Evolutionary conservation across 352 stramenopile species (phyloP).

Genomic region (Pythium sp.): DNA sequence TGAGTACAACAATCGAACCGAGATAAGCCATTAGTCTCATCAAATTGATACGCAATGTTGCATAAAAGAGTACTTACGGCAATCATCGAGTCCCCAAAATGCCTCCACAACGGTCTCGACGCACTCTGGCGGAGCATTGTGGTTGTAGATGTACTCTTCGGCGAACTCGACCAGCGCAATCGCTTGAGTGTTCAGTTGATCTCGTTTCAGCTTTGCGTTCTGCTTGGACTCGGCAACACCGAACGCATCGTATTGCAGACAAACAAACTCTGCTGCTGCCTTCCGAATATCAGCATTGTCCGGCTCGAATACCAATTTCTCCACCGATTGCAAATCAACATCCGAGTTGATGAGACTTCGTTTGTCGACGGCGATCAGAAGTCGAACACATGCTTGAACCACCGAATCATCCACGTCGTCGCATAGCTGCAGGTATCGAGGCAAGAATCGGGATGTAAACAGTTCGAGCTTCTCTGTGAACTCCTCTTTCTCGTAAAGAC

Average conservation of each 20-base stretch:
- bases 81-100: slow-evolving; percentile 85
- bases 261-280: slow-evolving; percentile 82
- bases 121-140: slow-evolving; percentile 48
- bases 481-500: slow-evolving; percentile 79
- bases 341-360: slow-evolving; percentile 76
- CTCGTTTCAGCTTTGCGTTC: slow-evolving; percentile 65
- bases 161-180: slow-evolving; percentile 89
- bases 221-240: slow-evolving; percentile 67
- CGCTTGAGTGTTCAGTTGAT: slow-evolving; percentile 83
- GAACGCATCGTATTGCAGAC: slow-evolving; percentile 87
- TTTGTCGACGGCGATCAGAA: slow-evolving; percentile 83
- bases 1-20: slow-evolving; percentile 13
- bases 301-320: slow-evolving; percentile 80
- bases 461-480: slow-evolving; percentile 66
- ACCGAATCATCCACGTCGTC: slow-evolving; percentile 76
- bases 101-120: slow-evolving; percentile 80
- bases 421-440: slow-evolving; percentile 78
- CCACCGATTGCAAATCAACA: slow-evolving; percentile 69
- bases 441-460: slow-evolving; percentile 78
- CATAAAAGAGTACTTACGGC: slow-evolving; percentile 51
- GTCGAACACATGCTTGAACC: slow-evolving; percentile 61
- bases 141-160: slow-evolving; percentile 80
- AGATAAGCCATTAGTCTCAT: slow-evolving; percentile 4
- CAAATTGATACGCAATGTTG: not conserved
- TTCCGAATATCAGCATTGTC: slow-evolving; percentile 73